A percentile compares a stretch with the other conserved stretches of the same genome.
These are phyloP conservation scores for Quillaja saponaria DNA, from an alignment of 306 rosid species.

Conservation along the genomic window DNA sequence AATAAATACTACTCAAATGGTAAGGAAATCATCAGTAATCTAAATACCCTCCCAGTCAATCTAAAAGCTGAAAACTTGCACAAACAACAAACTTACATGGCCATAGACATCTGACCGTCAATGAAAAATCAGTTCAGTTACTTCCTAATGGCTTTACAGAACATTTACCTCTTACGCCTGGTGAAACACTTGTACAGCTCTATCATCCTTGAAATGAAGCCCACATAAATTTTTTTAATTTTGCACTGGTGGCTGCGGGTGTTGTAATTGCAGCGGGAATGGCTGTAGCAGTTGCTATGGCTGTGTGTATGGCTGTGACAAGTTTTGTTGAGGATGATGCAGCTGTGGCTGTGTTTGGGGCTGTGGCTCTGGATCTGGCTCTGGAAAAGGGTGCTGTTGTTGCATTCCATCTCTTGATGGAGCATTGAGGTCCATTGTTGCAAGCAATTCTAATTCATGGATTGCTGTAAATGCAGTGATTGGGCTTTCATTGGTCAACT, in stretches of 20 bases:
- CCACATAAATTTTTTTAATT: constrained; percentile 35
- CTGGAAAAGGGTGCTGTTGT: constrained; percentile 28
- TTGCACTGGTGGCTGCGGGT: constrained; percentile 31
- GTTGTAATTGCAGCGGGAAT: not conserved
- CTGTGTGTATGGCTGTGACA: too few relatives aligned
- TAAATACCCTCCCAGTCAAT: constrained; percentile 32
- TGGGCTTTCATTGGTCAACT: constrained; percentile 58
- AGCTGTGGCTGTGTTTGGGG: constrained; percentile 17
- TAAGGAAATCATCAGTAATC: constrained; percentile 44
- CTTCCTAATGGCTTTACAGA: constrained; percentile 71
- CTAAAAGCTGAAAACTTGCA: constrained; percentile 29
- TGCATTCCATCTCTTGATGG: constrained; percentile 51
- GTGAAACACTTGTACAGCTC: constrained; percentile 52
- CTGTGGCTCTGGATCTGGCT: not conserved
- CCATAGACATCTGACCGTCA: constrained; percentile 48
- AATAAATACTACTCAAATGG: constrained; percentile 40
- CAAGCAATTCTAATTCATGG: constrained; percentile 69
- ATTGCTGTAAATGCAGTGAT: constrained; percentile 54
- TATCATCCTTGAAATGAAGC: constrained; percentile 45
- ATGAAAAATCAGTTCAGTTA: constrained; percentile 67
- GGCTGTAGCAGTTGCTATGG: constrained; percentile 9
- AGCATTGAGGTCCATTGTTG: constrained; percentile 56
- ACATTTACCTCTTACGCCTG: constrained; percentile 43
- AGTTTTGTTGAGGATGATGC: too few relatives aligned
- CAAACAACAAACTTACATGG: constrained; percentile 51